Conservation (phyloP, 768 basidiomycete genomes). For the Tulasnella sp. region DNA sequence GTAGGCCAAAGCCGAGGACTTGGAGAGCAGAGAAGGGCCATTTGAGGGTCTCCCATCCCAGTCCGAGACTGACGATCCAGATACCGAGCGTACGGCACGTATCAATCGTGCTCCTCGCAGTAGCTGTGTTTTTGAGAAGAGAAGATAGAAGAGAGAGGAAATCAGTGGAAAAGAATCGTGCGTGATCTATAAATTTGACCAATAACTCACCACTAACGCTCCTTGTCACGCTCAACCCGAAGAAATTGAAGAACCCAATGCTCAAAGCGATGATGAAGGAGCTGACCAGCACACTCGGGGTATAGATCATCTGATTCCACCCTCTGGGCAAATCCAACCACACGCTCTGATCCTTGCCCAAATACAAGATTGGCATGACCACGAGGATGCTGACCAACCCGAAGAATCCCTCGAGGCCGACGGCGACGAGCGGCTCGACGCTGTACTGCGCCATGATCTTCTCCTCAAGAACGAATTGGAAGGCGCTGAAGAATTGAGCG, state of each 20-base stretch:
- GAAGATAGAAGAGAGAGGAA: not conserved
- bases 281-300: constrained; percentile 56
- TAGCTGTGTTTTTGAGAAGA: too few species aligned
- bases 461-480: constrained; percentile 92
- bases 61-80: constrained; percentile 79
- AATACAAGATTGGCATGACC: constrained; percentile 65
- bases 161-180: not conserved
- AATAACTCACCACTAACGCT: constrained; percentile 52
- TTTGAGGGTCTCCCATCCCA: constrained; percentile 83
- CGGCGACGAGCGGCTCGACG: constrained; percentile 82
- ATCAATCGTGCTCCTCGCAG: constrained; percentile 82
- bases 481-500: constrained; percentile 88
- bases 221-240: constrained; percentile 83
- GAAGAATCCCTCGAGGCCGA: constrained; percentile 90
- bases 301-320: constrained; percentile 77
- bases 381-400: constrained; percentile 70
- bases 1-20: constrained; percentile 69
- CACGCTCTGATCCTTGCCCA: constrained; percentile 35
- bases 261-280: constrained; percentile 60
- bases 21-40: constrained; percentile 77
- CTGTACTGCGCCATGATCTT: constrained; percentile 85
- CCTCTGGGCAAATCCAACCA: constrained; percentile 84
- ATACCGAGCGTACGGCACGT: constrained; percentile 93
- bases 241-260: constrained; percentile 80
- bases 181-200: not conserved